Evolutionary conservation across 768 basidiomycete genomes (phyloP).

Genomic region (Termitomyces sp.): DNA sequence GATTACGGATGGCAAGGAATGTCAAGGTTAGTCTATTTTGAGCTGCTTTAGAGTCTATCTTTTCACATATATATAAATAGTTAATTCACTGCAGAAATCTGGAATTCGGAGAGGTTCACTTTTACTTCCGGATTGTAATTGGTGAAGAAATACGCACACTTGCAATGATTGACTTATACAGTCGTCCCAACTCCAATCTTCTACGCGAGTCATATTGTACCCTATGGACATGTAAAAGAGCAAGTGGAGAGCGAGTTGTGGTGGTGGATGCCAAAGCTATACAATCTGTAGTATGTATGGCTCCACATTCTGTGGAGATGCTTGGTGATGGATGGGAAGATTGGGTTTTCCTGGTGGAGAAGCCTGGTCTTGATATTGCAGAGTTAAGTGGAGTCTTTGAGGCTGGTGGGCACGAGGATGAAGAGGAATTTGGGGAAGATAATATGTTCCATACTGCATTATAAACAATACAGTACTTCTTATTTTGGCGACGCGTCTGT

Average conservation of each 20-base stretch:
- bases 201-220: neutral
- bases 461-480: too few relatives aligned
- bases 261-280: too few relatives aligned
- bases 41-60: neutral
- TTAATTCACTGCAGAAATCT: neutral
- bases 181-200: neutral
- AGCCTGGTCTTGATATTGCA: constrained; percentile 14
- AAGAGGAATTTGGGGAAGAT: neutral
- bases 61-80: neutral
- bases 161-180: neutral
- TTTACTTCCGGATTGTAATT: neutral
- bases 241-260: too few relatives aligned
- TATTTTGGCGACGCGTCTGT: neutral
- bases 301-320: too few relatives aligned
- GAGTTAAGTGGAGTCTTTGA: constrained; percentile 6
- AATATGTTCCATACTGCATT: neutral
- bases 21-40: neutral
- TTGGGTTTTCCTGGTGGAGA: constrained; percentile 14
- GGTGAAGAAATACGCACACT: neutral
- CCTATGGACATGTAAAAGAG: too few relatives aligned
- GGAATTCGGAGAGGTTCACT: neutral
- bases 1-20: too few relatives aligned
- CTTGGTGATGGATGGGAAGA: too few relatives aligned
- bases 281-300: too few relatives aligned
- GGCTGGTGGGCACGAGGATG: neutral